These are phyloP conservation scores for Metschnikowia gelsemii DNA, from an alignment of 805 yeast genomes.

Conservation along the genomic window DNA sequence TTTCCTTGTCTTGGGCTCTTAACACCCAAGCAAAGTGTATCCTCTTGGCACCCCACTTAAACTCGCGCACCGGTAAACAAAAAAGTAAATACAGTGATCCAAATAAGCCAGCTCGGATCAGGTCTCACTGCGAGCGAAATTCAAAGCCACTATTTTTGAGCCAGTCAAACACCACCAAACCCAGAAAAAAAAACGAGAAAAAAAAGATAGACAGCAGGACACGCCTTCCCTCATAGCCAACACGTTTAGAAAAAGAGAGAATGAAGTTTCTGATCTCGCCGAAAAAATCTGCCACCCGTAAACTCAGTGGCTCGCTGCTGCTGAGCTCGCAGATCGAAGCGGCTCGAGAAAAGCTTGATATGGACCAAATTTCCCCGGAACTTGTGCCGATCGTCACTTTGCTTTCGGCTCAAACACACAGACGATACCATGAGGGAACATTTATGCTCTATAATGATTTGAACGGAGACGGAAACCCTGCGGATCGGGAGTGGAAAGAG, in stretches of 20 bases:
- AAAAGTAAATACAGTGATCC: neutral
- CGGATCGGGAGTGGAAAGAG: slow-evolving; percentile 83
- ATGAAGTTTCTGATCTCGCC: slow-evolving; percentile 15
- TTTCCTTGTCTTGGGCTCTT: no score
- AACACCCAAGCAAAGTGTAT: no score
- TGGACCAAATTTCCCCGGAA: slow-evolving; percentile 44
- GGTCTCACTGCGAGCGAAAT: neutral
- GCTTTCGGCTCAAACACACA: slow-evolving; percentile 68
- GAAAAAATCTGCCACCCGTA: slow-evolving; percentile 6
- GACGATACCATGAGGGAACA: slow-evolving; percentile 75
- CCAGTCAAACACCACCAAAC: neutral
- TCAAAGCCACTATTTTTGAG: neutral
- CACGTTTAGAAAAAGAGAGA: neutral
- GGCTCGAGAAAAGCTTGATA: neutral
- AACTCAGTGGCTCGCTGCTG: slow-evolving; percentile 1
- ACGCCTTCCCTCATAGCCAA: neutral
- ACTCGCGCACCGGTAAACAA: neutral
- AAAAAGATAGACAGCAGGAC: neutral
- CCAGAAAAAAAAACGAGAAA: neutral
- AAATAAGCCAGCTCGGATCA: neutral
- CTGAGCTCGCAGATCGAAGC: neutral
- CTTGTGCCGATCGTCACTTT: slow-evolving; percentile 71
- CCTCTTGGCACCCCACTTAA: neutral
- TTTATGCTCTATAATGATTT: slow-evolving; percentile 72
- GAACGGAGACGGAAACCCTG: slow-evolving; percentile 81